A percentile compares a stretch with the other conserved stretches of the same genome.
These are phyloP conservation scores for Fusarium oligoseptatum DNA, from an alignment of 2,329 filamentous ascomycete species.

Conservation along the genomic window DNA sequence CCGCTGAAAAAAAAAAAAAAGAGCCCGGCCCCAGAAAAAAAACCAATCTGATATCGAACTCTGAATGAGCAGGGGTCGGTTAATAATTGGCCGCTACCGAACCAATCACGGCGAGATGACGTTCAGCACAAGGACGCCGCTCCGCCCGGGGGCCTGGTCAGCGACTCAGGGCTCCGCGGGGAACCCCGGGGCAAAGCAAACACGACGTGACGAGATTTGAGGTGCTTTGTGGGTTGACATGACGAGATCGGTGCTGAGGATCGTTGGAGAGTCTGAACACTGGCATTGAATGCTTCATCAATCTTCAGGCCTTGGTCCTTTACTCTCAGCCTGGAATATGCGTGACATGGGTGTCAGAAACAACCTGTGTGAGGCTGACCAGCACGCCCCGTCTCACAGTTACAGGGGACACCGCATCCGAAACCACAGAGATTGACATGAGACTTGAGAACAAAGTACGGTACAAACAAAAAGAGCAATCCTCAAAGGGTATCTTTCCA, in stretches of 20 bases:
- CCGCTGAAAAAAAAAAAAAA: neutral
- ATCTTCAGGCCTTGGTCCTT: neutral
- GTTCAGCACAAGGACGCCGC: slow-evolving; percentile 48
- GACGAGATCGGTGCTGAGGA: neutral
- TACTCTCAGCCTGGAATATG: neutral
- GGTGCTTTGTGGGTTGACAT: slow-evolving; percentile 6
- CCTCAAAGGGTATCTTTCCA: slow-evolving; percentile 33
- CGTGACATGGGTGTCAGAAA: neutral
- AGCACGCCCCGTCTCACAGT: neutral
- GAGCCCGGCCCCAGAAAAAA: slow-evolving; percentile 42
- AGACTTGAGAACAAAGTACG: slow-evolving; percentile 2
- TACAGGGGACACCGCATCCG: neutral
- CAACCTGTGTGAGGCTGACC: slow-evolving; percentile 1
- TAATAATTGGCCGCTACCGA: slow-evolving; percentile 43
- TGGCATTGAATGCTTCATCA: neutral
- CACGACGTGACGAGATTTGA: slow-evolving; percentile 19
- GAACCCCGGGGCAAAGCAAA: slow-evolving; percentile 39
- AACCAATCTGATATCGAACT: slow-evolving; percentile 54
- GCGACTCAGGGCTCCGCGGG: slow-evolving; percentile 42
- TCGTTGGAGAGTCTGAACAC: neutral
- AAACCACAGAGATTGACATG: slow-evolving; percentile 7
- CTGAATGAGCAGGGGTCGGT: slow-evolving; percentile 49
- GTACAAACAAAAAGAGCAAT: neutral
- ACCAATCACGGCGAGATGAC: slow-evolving; percentile 53
- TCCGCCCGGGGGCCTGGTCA: slow-evolving; percentile 41